phyloP scores from a whole-genome alignment of 805 yeast species.

The Metschnikowia lachancei region DNA sequence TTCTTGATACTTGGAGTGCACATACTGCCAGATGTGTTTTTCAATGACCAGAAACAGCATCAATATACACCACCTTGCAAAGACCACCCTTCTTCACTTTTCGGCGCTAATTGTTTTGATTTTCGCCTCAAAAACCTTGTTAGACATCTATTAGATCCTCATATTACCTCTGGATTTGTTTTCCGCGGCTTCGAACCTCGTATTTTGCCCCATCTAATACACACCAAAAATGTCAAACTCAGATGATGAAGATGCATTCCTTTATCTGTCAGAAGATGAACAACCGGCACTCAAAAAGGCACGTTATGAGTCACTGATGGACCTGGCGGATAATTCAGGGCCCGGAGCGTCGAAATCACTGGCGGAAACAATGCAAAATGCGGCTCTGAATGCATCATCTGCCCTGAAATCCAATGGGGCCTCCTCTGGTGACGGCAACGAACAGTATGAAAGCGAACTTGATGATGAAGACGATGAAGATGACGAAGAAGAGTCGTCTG shows the following conservation, averaged over 20 bases:
- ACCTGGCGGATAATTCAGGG: background rate
- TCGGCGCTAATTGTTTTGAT: no score
- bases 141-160: no score
- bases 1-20: no score
- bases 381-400: background rate
- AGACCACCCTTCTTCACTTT: no score
- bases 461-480: constrained; percentile 24
- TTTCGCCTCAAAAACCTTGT: no score
- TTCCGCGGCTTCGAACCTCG: background rate
- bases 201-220: background rate
- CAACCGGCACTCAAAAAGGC: constrained; percentile 19
- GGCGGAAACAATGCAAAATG: no score
- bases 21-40: no score
- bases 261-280: constrained; percentile 52
- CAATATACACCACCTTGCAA: no score
- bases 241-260: constrained; percentile 69
- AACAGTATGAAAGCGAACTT: background rate
- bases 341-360: background rate
- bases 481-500: constrained; percentile 46
- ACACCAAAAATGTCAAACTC: constrained; percentile 12
- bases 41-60: no score
- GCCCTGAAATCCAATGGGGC: background rate
- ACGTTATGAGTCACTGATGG: constrained; percentile 1
- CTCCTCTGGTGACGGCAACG: background rate
- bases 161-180: no score